phyloP scores from a whole-genome alignment of 2,329 filamentous ascomycete species.

The Tolypocladium ovalisporum region DNA sequence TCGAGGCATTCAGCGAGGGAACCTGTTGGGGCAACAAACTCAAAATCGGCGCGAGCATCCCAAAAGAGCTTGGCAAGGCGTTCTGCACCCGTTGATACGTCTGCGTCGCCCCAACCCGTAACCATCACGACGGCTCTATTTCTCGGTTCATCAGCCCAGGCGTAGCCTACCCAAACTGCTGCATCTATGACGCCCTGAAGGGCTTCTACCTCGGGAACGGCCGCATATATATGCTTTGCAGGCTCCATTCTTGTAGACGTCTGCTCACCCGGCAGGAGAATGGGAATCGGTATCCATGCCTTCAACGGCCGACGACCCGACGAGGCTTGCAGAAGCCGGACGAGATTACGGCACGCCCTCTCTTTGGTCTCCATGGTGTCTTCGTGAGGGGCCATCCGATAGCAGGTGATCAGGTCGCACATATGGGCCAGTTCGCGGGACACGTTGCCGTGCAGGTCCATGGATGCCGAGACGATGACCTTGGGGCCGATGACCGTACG shows the following conservation, averaged over 20 bases:
- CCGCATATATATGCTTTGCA: conserved; percentile 36
- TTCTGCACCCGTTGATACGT: conserved; percentile 28
- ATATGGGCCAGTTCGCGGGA: conserved; percentile 35
- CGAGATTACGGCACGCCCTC: conserved; percentile 37
- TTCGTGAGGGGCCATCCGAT: conserved; percentile 40
- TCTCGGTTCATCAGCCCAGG: conserved; percentile 43
- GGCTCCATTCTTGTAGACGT: conserved; percentile 43
- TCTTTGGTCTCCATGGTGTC: conserved; percentile 38
- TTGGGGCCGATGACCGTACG: conserved; percentile 31
- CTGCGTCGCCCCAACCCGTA: conserved; percentile 35
- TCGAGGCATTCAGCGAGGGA: conserved; percentile 35
- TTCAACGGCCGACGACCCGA: conserved; percentile 30
- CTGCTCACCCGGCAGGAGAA: conserved; percentile 42
- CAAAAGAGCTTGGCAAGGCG: conserved; percentile 35
- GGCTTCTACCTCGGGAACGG: conserved; percentile 31
- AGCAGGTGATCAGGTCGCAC: conserved; percentile 41
- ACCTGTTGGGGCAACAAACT: conserved; percentile 41
- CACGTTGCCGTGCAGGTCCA: conserved; percentile 46
- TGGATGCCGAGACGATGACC: conserved; percentile 39
- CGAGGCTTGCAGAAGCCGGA: conserved; percentile 22
- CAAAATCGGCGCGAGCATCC: conserved; percentile 32
- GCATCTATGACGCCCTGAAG: conserved; percentile 34
- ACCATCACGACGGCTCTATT: conserved; percentile 38
- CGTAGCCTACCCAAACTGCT: conserved; percentile 44
- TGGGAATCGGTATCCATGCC: conserved; percentile 40